Percentiles rank a stretch among this genome's conserved stretches.
Evolutionary conservation across 2,329 filamentous ascomycete species (phyloP).

Genomic region (Colletotrichum sojae): DNA sequence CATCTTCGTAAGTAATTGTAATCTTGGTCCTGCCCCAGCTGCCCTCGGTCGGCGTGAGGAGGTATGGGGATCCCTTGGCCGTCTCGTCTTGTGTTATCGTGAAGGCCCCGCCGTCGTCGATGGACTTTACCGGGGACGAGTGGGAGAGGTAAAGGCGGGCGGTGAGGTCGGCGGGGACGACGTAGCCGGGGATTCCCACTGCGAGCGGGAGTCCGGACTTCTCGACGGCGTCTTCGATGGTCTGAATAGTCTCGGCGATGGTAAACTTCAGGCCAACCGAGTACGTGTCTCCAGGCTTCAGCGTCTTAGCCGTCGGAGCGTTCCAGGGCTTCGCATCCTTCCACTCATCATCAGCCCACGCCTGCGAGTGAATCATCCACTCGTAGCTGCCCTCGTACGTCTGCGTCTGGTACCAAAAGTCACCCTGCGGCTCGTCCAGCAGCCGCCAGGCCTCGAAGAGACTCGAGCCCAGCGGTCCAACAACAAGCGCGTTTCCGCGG

Average conservation of each 20-base stretch:
- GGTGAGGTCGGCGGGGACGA: constrained; percentile 63
- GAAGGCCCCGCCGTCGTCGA: constrained; percentile 55
- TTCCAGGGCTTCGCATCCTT: constrained; percentile 66
- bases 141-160: constrained; percentile 62
- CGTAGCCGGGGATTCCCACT: constrained; percentile 68
- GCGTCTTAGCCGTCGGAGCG: constrained; percentile 59
- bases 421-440: constrained; percentile 60
- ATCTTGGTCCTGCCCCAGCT: constrained; percentile 66
- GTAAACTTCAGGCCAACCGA: constrained; percentile 68
- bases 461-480: constrained; percentile 64
- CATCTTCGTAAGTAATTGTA: constrained; percentile 62
- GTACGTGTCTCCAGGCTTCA: constrained; percentile 60
- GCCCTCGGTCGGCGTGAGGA: constrained; percentile 56
- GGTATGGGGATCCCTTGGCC: constrained; percentile 50
- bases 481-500: constrained; percentile 65
- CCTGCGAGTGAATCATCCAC: constrained; percentile 69
- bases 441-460: constrained; percentile 69
- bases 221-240: constrained; percentile 60
- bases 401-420: constrained; percentile 63
- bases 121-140: constrained; percentile 54
- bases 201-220: constrained; percentile 62
- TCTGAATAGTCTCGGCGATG: constrained; percentile 57
- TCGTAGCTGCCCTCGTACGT: constrained; percentile 74
- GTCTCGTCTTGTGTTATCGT: constrained; percentile 35
- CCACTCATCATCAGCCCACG: constrained; percentile 72